Evolutionary conservation across 2,329 filamentous ascomycete genomes (phyloP), one percentile per base, ranked within the genome.

Genomic region (Colletotrichum graminicola): DNA sequence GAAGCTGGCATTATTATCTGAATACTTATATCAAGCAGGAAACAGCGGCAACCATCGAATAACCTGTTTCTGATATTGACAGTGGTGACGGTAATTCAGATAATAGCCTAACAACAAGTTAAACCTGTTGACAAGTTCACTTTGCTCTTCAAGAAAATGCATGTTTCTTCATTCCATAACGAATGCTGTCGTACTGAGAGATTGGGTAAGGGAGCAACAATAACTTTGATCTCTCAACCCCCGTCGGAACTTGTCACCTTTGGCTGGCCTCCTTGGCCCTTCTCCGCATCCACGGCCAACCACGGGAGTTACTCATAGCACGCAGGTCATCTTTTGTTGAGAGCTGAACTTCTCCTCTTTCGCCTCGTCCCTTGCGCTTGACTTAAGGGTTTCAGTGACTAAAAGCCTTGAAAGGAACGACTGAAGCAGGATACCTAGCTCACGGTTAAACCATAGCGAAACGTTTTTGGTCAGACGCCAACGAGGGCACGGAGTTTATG

Each of bases 1-100:
- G 76, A 78, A 32, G 82, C 83, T 2, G 82, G 80, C 1, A 76
- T 86, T 32, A 83, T 85, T 7, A n/a, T 63, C 4, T 68, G n/a
- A 60, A 3, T 21, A n/a, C 16, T n/a, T 45, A 12, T n/a, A 61
- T 21, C 29, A n/a, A 18, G n/a, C 51, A 26, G 3, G 10, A 29
- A n/a, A 29, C 5, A 41, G 12, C 6, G 8, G 47, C 47, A 14
- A 14, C 14, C 1, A 49, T 26, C 1, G n/a, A 26, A 23, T 1
- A 11, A 41, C 2, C 39, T 16, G 39, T 10, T 11, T 11, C 36
- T 39, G 36, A 39, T 39, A 3, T 39, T 34, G 7, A n/a, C 12
- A 29, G 21, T 8, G 21, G 43, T n/a, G 8, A 8, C 36, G 10
- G n/a, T n/a, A 6, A 11, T 11, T n/a, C 6, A 8, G 6, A 47